Base-by-base conservation (phyloP, 2,329 filamentous ascomycete genomes). In the Graphilbum ipis-grandicollis region DNA sequence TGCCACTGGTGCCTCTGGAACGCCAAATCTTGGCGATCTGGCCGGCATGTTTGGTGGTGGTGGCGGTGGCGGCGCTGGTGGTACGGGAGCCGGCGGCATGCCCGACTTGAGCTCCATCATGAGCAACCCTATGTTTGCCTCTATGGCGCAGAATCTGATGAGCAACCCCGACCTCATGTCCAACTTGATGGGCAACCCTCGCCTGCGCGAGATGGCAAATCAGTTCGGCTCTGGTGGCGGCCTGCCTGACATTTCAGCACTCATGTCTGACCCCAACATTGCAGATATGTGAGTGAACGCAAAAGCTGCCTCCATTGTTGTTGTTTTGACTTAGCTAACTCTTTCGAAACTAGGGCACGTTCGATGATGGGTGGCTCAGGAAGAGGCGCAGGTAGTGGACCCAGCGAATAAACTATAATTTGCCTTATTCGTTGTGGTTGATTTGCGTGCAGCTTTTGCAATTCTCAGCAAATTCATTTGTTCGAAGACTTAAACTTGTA, bases 41-140 rank as follows among this genome's bases (percentile, higher is more conserved):
- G 79, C 79, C 4, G 67, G 75, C 50, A 79, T 86, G 76, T 65
- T 86, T 46, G 76, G 75, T 30, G 38, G 36, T 9, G 66, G 65
- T 17, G 66, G 61, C 23, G 66, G 59, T 15, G 71, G 65, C 17
- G 75, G 65, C 19, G 74, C 65, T 13, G 66, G 59, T 19, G 72
- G 59, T 9, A 76, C 71, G 5, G 76, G 69, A 17, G 75, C 63
- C 8, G 79, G 79, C 36, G 83, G 82, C 38, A 90, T 93, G 80
- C 85, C 86, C 12, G 88, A 96, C 56, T 65, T 98, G 19, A 61
- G 73, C 44, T 72, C 73, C 44, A 76, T 98, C 56, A 93, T 96
- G 85, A 85, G 66, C 65, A 98, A 96, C 64, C 90, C 90, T 39
- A 96, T 96, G 90, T 93, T 98, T 62, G 75, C 85, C 35, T 81